phyloP scores from a whole-genome alignment of 208 protist genomes.

The Crithidia sp. region DNA sequence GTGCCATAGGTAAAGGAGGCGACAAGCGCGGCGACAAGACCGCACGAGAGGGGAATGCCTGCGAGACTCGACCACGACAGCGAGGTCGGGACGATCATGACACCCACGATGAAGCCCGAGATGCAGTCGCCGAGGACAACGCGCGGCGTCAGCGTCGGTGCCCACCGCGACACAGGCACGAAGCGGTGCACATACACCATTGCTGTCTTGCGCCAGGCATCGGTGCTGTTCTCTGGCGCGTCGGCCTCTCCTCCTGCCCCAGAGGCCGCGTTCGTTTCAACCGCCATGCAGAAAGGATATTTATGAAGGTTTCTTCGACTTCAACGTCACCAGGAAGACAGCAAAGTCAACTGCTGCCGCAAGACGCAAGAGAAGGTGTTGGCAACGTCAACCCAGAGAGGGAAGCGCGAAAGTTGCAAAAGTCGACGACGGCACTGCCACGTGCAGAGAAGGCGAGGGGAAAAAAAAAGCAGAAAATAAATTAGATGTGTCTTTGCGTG shows the following conservation, averaged over 20 bases:
- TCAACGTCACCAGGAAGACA: too few relatives aligned
- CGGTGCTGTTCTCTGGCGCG: neutral
- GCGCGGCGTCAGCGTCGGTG: conserved; percentile 28
- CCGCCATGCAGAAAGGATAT: neutral
- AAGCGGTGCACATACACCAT: conserved; percentile 37
- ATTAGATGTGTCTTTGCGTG: neutral
- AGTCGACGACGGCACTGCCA: too few relatives aligned
- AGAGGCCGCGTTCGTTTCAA: neutral
- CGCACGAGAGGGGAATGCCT: conserved; percentile 44
- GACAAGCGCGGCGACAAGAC: conserved; percentile 48
- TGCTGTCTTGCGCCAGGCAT: neutral
- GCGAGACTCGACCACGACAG: conserved; percentile 59
- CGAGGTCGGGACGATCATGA: conserved; percentile 60
- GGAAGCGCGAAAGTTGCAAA: too few relatives aligned
- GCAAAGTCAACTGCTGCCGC: too few relatives aligned
- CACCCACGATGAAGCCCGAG: conserved; percentile 56
- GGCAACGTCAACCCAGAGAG: too few relatives aligned
- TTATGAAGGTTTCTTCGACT: too few relatives aligned
- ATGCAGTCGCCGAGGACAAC: conserved; percentile 33
- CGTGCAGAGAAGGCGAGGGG: too few relatives aligned
- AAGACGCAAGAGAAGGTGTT: too few relatives aligned
- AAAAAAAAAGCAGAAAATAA: too few relatives aligned
- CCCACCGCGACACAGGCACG: conserved; percentile 48
- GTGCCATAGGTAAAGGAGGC: conserved; percentile 53
- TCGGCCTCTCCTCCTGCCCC: neutral